Base-by-base conservation (phyloP, 2,329 filamentous ascomycete genomes). In the Camillea tinctor region DNA sequence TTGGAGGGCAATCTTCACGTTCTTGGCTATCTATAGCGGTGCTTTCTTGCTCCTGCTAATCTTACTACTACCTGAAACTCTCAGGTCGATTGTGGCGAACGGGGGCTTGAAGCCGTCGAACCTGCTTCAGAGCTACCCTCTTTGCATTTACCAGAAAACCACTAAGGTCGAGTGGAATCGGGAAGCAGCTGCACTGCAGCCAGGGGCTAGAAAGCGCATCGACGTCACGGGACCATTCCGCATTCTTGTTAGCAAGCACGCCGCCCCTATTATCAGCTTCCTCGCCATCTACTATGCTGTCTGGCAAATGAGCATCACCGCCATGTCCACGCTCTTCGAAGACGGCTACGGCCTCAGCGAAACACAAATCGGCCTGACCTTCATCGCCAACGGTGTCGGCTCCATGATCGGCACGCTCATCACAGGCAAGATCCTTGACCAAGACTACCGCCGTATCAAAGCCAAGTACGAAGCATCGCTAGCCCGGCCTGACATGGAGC, bases 1-100 rank as follows among this genome's bases (percentile, higher is more conserved):
- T 3, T 86, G 84, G 83, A 72, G 78, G 53, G 74, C 76, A 17
- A 78, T 85, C 26, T 86, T 86, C 64, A 84, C 81, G 80, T 82
- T 85, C 56, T 67, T 86, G 22, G 71, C 79, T 1, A 81, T 85
- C 15, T 71, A 72, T 59, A 65, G 68, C 49, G 73, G 66, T 1
- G 72, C 71, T 0, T 77, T 79, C 52, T 66, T 81, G 13, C 44
- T 79, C 0, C 61, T 78, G 0, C 67, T 82, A 2, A 53, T 78
- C 1, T 20, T 80, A 0, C 71, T 81, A 3, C 73, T 85, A 6
- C 84, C 82, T 0, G 77, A 81, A 58, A 80, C 78, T 1, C 71
- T 76, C 54, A 71, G 78, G 21, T 72, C 72, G 3, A 66, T 79
- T 20, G 81, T 83, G 2, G 79, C 73, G 7, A 76, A 83, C 55